phyloP scores from a whole-genome alignment of 192 early-diverging fungal species.

The Dissophora ornata region DNA sequence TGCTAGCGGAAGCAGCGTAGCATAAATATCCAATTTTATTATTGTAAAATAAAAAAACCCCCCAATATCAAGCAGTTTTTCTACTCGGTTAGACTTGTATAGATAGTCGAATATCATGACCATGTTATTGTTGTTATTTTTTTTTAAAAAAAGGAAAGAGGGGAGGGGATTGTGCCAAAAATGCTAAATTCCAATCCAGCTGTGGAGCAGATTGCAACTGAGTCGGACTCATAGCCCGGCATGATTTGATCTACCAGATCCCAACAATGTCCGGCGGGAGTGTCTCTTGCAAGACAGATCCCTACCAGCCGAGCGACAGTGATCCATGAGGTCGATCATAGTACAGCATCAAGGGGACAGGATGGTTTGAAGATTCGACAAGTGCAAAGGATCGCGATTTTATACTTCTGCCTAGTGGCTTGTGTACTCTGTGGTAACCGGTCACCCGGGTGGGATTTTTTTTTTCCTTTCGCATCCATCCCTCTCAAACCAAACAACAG shows the following conservation, averaged over 20 bases:
- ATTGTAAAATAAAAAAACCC: background rate
- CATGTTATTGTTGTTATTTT: no score
- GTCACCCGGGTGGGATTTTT: background rate
- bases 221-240: constrained; percentile 57
- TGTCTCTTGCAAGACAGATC: background rate
- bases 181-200: constrained; percentile 53
- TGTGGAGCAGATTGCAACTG: constrained; percentile 45
- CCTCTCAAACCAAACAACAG: background rate
- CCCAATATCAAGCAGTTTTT: no score
- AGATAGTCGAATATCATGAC: no score
- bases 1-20: no score
- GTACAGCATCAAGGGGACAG: constrained; percentile 55
- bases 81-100: no score
- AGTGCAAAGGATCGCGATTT: no score
- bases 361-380: no score
- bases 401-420: background rate
- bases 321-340: constrained; percentile 46
- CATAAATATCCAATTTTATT: no score
- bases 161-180: constrained; percentile 9
- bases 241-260: constrained; percentile 42
- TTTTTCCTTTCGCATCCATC: constrained; percentile 3
- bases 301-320: constrained; percentile 56
- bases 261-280: constrained; percentile 47
- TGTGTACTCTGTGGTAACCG: background rate
- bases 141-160: constrained; percentile 1